Percentiles rank a stretch among this genome's conserved stretches.
Evolutionary conservation across 352 stramenopile species (phyloP).

Genomic region (Globisporangium polare): DNA sequence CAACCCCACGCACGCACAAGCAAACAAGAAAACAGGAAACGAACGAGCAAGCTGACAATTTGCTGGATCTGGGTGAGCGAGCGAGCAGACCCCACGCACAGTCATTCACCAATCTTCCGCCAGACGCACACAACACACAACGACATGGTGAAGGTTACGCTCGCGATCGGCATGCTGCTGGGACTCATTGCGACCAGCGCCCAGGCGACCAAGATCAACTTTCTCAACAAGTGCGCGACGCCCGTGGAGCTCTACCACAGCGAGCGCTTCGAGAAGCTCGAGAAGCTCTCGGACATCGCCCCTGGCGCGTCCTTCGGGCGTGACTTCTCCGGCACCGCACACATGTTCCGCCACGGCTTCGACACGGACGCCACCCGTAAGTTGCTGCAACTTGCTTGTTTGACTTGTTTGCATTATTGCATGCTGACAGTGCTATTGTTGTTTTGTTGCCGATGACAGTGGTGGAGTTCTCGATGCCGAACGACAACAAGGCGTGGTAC

Average conservation of each 20-base stretch:
- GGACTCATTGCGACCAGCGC: constrained; percentile 2
- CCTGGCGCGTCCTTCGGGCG: constrained; percentile 12
- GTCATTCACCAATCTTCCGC: constrained; percentile 4
- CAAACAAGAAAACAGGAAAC: neutral
- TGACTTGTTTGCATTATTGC: neutral
- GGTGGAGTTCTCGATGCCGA: constrained; percentile 20
- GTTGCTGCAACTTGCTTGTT: constrained; percentile 1
- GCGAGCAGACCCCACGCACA: neutral
- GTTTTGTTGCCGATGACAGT: constrained; percentile 14
- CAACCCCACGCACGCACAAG: neutral
- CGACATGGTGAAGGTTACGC: constrained; percentile 10
- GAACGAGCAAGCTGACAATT: neutral
- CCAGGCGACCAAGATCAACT: constrained; percentile 28
- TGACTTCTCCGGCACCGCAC: constrained; percentile 22
- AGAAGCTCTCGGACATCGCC: constrained; percentile 21
- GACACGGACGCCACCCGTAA: constrained; percentile 35
- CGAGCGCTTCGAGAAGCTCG: constrained; percentile 20
- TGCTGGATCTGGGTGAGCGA: neutral
- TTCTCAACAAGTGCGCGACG: constrained; percentile 39
- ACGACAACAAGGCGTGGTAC: constrained; percentile 32
- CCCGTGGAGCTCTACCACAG: constrained; percentile 39
- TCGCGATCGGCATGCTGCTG: neutral
- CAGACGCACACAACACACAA: neutral
- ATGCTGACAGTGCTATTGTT: constrained; percentile 5
- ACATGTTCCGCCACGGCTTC: constrained; percentile 50